phyloP scores from a whole-genome alignment of 257 asterid genomes.

The Gentiana straminea region DNA sequence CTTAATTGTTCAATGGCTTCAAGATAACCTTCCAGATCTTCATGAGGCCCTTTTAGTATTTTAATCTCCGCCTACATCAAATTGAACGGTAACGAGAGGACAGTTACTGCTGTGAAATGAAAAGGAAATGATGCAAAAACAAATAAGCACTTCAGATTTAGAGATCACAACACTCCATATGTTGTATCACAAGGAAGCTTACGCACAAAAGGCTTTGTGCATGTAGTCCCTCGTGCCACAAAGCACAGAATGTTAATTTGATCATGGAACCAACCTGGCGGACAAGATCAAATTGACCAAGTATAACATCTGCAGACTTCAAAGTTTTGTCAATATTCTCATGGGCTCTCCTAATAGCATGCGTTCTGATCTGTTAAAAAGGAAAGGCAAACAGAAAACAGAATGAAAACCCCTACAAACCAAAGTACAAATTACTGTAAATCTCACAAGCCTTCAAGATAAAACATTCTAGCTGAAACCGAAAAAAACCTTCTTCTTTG shows the following conservation, averaged over 20 bases:
- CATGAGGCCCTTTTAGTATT: slow-evolving; percentile 95
- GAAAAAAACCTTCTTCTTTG: too few relatives aligned
- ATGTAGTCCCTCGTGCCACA: too few relatives aligned
- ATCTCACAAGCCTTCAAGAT: too few relatives aligned
- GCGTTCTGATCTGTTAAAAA: slow-evolving; percentile 72
- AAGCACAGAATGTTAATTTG: not conserved
- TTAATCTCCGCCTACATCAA: slow-evolving; percentile 78
- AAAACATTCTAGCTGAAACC: too few relatives aligned
- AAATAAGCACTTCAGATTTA: not conserved
- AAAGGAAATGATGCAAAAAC: not conserved
- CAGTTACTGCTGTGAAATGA: not conserved
- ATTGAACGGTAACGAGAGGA: not conserved
- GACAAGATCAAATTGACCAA: slow-evolving; percentile 79
- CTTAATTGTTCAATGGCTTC: slow-evolving; percentile 88
- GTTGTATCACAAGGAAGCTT: too few relatives aligned
- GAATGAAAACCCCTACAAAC: not conserved
- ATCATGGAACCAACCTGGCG: slow-evolving; percentile 55
- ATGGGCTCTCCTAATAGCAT: slow-evolving; percentile 92
- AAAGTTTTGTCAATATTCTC: slow-evolving; percentile 89
- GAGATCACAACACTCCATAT: too few relatives aligned
- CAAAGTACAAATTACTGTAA: too few relatives aligned
- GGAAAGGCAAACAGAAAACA: not conserved
- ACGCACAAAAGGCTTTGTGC: too few relatives aligned
- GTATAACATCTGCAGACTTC: slow-evolving; percentile 91
- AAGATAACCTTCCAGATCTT: slow-evolving; percentile 93